phyloP scores from a whole-genome alignment of 129 eudicot genomes.

The Helianthus annuus region DNA sequence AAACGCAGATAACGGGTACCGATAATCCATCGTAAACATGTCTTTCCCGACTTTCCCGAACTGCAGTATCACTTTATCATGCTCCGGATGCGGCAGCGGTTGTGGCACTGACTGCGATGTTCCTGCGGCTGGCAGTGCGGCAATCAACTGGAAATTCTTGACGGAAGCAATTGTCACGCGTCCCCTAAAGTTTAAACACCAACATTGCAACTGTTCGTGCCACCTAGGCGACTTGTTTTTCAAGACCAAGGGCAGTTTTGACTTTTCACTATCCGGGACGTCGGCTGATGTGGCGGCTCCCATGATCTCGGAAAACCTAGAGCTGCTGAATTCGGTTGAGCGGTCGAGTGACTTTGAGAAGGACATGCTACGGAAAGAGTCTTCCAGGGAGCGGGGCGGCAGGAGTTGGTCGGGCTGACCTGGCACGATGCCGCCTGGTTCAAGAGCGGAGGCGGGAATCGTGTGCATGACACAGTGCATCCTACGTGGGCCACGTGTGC shows the following conservation, averaged over 20 bases:
- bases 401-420: constrained; percentile 83
- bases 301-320: constrained; percentile 63
- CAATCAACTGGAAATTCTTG: constrained; percentile 80
- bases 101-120: constrained; percentile 42
- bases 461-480: constrained; percentile 91
- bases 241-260: constrained; percentile 59
- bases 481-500: constrained; percentile 87
- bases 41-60: constrained; percentile 79
- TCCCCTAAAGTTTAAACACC: constrained; percentile 84
- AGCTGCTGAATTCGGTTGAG: constrained; percentile 78
- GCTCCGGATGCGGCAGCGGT: constrained; percentile 48
- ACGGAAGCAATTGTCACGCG: constrained; percentile 92
- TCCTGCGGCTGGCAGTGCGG: constrained; percentile 44
- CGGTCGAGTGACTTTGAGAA: constrained; percentile 78
- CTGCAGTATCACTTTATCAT: constrained; percentile 67
- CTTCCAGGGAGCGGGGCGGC: constrained; percentile 71
- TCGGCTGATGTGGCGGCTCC: constrained; percentile 42
- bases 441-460: constrained; percentile 69
- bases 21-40: constrained; percentile 76
- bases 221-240: constrained; percentile 91
- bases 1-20: constrained; percentile 78
- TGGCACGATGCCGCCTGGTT: constrained; percentile 71
- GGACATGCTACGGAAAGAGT: constrained; percentile 79
- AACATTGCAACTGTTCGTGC: constrained; percentile 90
- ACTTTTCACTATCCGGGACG: constrained; percentile 48